These are phyloP conservation scores for Schrenkiella parvula DNA, from an alignment of 345 rosid genomes.

Conservation along the genomic window DNA sequence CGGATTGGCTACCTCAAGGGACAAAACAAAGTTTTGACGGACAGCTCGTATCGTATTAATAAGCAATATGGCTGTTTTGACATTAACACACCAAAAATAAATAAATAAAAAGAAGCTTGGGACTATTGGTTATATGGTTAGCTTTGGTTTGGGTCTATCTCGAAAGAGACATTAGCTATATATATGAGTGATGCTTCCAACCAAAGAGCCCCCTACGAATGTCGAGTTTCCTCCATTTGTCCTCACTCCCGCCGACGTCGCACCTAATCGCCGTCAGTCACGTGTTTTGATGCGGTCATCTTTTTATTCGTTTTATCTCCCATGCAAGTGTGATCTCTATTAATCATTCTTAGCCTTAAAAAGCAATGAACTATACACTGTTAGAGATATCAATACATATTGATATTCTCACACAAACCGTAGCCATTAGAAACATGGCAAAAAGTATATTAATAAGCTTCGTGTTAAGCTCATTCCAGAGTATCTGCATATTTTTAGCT, in stretches of 20 bases:
- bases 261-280: neutral
- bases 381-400: neutral
- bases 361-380: neutral
- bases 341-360: neutral
- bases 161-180: neutral
- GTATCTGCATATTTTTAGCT: neutral
- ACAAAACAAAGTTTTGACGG: neutral
- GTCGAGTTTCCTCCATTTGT: neutral
- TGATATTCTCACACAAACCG: neutral
- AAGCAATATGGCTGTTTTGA: neutral
- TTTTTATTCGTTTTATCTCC: neutral
- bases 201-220: neutral
- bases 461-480: neutral
- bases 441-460: neutral
- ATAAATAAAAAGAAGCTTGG: neutral
- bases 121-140: neutral
- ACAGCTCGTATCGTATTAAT: neutral
- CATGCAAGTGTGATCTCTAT: neutral
- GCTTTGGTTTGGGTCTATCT: neutral
- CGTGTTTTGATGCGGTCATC: slow-evolving; percentile 14
- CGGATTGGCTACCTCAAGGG: neutral
- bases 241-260: slow-evolving; percentile 19
- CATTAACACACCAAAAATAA: neutral
- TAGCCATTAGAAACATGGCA: neutral
- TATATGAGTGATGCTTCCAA: neutral